Evolutionary conservation across 2,329 filamentous ascomycete species (phyloP).

Genomic region (Diaporthe velutina): DNA sequence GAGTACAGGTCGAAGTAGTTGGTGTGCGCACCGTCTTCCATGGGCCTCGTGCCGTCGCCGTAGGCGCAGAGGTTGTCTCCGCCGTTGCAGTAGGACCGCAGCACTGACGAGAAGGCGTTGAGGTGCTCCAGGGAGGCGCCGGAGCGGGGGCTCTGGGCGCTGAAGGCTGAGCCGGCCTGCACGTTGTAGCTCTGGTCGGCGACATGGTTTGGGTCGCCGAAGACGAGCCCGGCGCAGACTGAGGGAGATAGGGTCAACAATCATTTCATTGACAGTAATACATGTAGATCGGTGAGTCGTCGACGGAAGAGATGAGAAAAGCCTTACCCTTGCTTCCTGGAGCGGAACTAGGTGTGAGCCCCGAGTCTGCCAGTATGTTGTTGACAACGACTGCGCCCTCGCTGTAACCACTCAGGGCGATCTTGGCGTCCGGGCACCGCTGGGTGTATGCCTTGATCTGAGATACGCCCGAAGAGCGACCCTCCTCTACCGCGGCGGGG

Average conservation of each 20-base stretch:
- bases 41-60: slow-evolving; percentile 22
- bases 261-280: not conserved
- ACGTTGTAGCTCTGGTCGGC: slow-evolving; percentile 30
- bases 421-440: slow-evolving; percentile 13
- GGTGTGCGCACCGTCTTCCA: slow-evolving; percentile 1
- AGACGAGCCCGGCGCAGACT: slow-evolving; percentile 25
- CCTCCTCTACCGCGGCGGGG: slow-evolving; percentile 1
- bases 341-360: slow-evolving; percentile 10
- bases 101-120: slow-evolving; percentile 19
- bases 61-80: slow-evolving; percentile 17
- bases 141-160: not conserved
- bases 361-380: slow-evolving; percentile 12
- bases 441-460: slow-evolving; percentile 23
- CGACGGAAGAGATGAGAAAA: too few relatives aligned
- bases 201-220: slow-evolving; percentile 19
- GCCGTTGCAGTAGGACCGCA: slow-evolving; percentile 18
- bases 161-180: not conserved
- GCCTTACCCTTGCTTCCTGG: slow-evolving; percentile 4
- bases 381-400: slow-evolving; percentile 12
- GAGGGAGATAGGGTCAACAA: not conserved
- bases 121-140: not conserved
- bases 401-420: slow-evolving; percentile 24
- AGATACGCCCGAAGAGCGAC: not conserved
- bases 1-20: slow-evolving; percentile 32
- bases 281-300: not conserved